Percentiles rank a stretch among this genome's conserved stretches.
These are phyloP conservation scores for Fraxinus sp. DNA, from an alignment of 305 asterid genomes.

Conservation along the genomic window DNA sequence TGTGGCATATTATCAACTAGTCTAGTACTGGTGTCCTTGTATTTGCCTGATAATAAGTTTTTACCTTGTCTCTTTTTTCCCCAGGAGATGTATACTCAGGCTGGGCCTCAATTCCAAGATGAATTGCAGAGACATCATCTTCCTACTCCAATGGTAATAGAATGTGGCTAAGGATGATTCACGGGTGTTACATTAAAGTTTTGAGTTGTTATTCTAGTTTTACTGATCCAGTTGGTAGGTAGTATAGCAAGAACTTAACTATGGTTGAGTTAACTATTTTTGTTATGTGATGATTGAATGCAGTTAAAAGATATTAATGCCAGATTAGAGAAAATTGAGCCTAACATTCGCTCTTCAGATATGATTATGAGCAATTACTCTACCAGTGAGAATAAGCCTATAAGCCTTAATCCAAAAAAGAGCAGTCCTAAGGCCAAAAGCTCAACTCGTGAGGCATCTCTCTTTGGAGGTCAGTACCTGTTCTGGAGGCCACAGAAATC, in stretches of 20 bases:
- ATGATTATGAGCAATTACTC: conserved; percentile 57
- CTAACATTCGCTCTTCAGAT: conserved; percentile 70
- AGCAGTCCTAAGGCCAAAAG: conserved; percentile 89
- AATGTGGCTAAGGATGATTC: background rate
- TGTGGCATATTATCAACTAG: background rate
- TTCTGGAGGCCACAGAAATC: conserved; percentile 5
- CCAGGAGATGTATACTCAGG: conserved; percentile 70
- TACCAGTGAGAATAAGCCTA: conserved; percentile 59
- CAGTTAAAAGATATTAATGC: conserved; percentile 90
- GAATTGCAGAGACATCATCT: conserved; percentile 85
- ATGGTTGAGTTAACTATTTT: conserved; percentile 30
- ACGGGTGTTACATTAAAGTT: conserved; percentile 4
- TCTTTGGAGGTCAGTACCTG: conserved; percentile 82
- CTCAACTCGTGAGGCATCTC: conserved; percentile 73
- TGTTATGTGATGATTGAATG: conserved; percentile 36
- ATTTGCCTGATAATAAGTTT: background rate
- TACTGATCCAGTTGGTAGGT: background rate
- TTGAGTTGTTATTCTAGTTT: conserved; percentile 12
- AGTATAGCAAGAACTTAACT: background rate
- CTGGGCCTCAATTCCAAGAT: conserved; percentile 89
- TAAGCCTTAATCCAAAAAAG: conserved; percentile 57
- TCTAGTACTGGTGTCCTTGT: background rate
- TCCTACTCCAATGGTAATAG: conserved; percentile 67
- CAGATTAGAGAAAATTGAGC: conserved; percentile 89
- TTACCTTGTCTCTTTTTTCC: background rate